A percentile compares a stretch with the other conserved stretches of the same genome.
These are phyloP conservation scores for Parafenestella ontariensis DNA, from an alignment of 2,329 filamentous ascomycete genomes.

Conservation along the genomic window DNA sequence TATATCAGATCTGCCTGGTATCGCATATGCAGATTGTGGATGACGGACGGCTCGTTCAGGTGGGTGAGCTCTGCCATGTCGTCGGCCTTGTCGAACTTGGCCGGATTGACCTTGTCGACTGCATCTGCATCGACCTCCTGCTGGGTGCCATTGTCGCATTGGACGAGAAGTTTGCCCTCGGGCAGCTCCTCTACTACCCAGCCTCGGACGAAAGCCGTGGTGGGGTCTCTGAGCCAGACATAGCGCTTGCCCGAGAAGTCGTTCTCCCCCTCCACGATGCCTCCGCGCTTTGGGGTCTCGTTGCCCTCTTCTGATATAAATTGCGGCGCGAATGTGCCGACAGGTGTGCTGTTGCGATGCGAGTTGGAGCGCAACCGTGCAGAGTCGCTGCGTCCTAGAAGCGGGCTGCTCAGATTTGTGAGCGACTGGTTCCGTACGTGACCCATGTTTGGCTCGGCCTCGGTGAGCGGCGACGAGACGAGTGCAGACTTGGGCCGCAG, in stretches of 20 bases:
- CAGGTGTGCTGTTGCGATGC: constrained; percentile 67
- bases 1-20: constrained; percentile 97
- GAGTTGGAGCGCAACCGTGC: constrained; percentile 65
- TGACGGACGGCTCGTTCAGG: constrained; percentile 95
- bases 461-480: constrained; percentile 66
- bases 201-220: constrained; percentile 88
- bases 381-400: constrained; percentile 45
- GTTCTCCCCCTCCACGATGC: constrained; percentile 89
- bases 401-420: constrained; percentile 55
- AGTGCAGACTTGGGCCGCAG: constrained; percentile 78
- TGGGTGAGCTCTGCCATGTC: constrained; percentile 99
- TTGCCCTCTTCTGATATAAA: constrained; percentile 88
- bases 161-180: constrained; percentile 75
- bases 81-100: constrained; percentile 98
- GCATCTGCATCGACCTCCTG: constrained; percentile 84
- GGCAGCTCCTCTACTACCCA: constrained; percentile 86
- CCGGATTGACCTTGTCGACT: constrained; percentile 98
- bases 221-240: constrained; percentile 91
- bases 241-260: constrained; percentile 99
- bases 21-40: constrained; percentile 93
- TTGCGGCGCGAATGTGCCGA: constrained; percentile 89
- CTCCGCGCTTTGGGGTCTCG: constrained; percentile 63
- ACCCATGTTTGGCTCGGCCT: constrained; percentile 51
- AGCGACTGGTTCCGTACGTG: constrained; percentile 75
- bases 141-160: constrained; percentile 96